phyloP scores from a whole-genome alignment of 352 stramenopile species.

The Phytopythium boreale region DNA sequence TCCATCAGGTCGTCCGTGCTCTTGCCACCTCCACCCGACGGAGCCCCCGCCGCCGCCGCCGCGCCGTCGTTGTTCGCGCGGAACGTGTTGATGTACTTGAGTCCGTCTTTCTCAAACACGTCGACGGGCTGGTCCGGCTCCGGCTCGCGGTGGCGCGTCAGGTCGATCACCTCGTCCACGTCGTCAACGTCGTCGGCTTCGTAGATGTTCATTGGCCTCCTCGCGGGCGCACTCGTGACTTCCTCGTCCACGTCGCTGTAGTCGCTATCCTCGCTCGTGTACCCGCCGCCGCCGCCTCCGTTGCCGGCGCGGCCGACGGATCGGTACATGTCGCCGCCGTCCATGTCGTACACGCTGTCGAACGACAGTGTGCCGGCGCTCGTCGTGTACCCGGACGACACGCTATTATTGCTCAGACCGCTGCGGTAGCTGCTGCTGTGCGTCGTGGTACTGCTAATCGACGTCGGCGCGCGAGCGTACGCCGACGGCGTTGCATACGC shows the following conservation, averaged over 20 bases:
- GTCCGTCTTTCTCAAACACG: conserved; percentile 48
- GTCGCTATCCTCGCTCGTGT: conserved; percentile 21
- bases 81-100: conserved; percentile 70
- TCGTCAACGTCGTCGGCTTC: conserved; percentile 17
- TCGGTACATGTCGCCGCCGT: conserved; percentile 25
- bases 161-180: conserved; percentile 35
- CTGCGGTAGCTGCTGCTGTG: conserved; percentile 1
- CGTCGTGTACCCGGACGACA: conserved; percentile 7
- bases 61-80: conserved; percentile 18
- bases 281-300: conserved; percentile 1
- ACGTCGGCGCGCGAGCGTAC: neutral
- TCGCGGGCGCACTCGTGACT: conserved; percentile 1
- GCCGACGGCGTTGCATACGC: neutral
- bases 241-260: conserved; percentile 25
- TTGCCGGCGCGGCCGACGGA: conserved; percentile 7
- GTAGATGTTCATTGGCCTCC: conserved; percentile 19
- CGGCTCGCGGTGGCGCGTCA: conserved; percentile 20
- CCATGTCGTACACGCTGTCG: conserved; percentile 27
- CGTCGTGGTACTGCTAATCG: neutral
- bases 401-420: conserved; percentile 1
- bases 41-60: neutral
- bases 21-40: conserved; percentile 4
- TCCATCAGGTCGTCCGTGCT: conserved; percentile 54
- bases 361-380: conserved; percentile 21
- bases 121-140: conserved; percentile 22